phyloP scores from a whole-genome alignment of 2,329 filamentous ascomycete genomes.

The Paecilomyces dactylethromorphus region DNA sequence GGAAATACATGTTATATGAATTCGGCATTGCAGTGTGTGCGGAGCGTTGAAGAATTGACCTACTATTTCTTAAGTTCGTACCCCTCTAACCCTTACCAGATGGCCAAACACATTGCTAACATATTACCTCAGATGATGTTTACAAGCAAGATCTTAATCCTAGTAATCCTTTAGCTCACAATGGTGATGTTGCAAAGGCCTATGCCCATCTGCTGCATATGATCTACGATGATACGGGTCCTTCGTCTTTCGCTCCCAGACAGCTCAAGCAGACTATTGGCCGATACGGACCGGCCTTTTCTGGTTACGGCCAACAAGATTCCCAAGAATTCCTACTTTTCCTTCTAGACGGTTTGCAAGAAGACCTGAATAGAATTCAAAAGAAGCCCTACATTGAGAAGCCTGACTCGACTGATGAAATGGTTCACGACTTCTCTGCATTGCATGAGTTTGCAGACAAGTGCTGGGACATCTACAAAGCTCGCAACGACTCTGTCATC shows the following conservation, averaged over 20 bases:
- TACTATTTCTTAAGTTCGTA: conserved; percentile 69
- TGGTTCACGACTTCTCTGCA: conserved; percentile 73
- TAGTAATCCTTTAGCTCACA: conserved; percentile 76
- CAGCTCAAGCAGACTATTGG: conserved; percentile 80
- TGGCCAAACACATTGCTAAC: not conserved
- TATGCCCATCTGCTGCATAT: conserved; percentile 71
- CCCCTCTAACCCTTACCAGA: not conserved
- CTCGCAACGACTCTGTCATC: conserved; percentile 88
- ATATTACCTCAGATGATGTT: conserved; percentile 45
- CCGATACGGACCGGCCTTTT: conserved; percentile 75
- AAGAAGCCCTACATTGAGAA: conserved; percentile 98
- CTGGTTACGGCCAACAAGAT: conserved; percentile 92
- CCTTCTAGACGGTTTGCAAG: conserved; percentile 86
- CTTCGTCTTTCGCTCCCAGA: conserved; percentile 66
- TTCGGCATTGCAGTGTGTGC: conserved; percentile 88
- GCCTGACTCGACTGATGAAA: conserved; percentile 94
- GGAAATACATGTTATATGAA: conserved; percentile 99
- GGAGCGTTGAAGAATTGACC: conserved; percentile 87
- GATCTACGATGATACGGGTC: conserved; percentile 65
- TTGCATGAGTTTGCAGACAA: conserved; percentile 79
- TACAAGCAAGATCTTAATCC: conserved; percentile 78
- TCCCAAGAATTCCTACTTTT: conserved; percentile 96
- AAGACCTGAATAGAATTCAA: conserved; percentile 86
- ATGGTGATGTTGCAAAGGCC: conserved; percentile 76
- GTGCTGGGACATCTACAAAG: conserved; percentile 87